These are phyloP conservation scores for Nakazawaea pomicola DNA, from an alignment of 805 yeast genomes.

Conservation along the genomic window DNA sequence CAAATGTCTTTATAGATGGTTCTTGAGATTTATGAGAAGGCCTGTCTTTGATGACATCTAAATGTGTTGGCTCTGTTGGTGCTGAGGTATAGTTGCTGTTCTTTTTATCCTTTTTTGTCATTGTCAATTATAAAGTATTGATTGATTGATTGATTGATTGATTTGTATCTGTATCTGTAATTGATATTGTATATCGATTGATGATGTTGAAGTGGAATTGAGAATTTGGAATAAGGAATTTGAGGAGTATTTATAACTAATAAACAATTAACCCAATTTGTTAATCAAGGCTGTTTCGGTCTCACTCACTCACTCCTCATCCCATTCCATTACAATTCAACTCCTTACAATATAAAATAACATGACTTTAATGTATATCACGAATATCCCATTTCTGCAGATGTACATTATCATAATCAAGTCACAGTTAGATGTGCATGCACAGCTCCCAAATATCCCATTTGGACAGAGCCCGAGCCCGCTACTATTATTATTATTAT, in stretches of 20 bases:
- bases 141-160: background rate
- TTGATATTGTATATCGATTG: background rate
- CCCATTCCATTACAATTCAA: no score
- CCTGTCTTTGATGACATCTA: constrained; percentile 12
- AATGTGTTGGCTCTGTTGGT: constrained; percentile 12
- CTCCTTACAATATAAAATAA: background rate
- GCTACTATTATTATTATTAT: no score
- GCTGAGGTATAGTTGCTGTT: constrained; percentile 10
- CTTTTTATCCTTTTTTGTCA: constrained; percentile 11
- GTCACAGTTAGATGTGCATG: background rate
- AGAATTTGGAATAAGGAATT: background rate
- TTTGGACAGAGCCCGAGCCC: background rate
- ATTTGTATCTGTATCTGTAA: background rate
- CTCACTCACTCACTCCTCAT: no score
- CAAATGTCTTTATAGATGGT: constrained; percentile 38
- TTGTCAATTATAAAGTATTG: no score
- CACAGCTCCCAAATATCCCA: background rate
- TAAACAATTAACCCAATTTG: no score
- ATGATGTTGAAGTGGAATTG: background rate
- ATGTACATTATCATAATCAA: no score
- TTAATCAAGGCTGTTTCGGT: no score
- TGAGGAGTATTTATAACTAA: background rate
- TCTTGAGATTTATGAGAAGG: constrained; percentile 13
- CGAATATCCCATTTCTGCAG: background rate
- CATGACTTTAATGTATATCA: constrained; percentile 1